Conservation (phyloP, 2,329 filamentous ascomycete species). For the Exutisphaerella laricina region DNA sequence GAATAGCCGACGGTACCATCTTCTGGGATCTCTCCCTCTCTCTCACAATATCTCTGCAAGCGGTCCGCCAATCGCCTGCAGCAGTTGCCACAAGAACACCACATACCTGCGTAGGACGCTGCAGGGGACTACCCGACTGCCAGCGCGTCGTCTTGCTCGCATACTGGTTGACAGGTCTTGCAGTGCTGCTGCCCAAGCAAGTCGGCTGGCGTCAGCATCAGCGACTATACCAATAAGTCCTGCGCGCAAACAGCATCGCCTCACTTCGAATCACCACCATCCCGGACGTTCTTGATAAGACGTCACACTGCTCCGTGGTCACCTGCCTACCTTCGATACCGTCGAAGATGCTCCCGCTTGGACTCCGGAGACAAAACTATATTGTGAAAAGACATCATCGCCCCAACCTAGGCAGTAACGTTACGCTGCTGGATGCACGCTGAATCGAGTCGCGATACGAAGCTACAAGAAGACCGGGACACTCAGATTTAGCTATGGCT, state of each 20-base stretch:
- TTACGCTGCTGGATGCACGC: slow-evolving; percentile 21
- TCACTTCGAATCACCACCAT: slow-evolving; percentile 6
- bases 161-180: too few species aligned
- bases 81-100: too few species aligned
- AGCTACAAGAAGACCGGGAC: too few species aligned
- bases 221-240: slow-evolving; percentile 4
- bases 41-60: slow-evolving; percentile 1
- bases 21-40: background rate
- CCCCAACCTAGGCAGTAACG: slow-evolving; percentile 17
- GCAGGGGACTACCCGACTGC: slow-evolving; percentile 13
- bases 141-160: background rate
- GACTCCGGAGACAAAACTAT: slow-evolving; percentile 23
- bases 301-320: slow-evolving; percentile 8
- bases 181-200: slow-evolving; percentile 9
- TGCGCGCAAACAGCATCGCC: slow-evolving; percentile 11
- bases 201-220: background rate
- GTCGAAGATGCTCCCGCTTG: slow-evolving; percentile 29
- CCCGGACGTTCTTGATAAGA: slow-evolving; percentile 14
- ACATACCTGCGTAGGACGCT: slow-evolving; percentile 2
- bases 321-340: slow-evolving; percentile 10
- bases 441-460: slow-evolving; percentile 18
- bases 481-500: too few species aligned
- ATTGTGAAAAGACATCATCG: slow-evolving; percentile 30
- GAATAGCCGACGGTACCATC: slow-evolving; percentile 1
- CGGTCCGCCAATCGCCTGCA: slow-evolving; percentile 12